Evolutionary conservation across 108 stramenopile genomes (phyloP).

Genomic region (Mediolabrus comicus): DNA sequence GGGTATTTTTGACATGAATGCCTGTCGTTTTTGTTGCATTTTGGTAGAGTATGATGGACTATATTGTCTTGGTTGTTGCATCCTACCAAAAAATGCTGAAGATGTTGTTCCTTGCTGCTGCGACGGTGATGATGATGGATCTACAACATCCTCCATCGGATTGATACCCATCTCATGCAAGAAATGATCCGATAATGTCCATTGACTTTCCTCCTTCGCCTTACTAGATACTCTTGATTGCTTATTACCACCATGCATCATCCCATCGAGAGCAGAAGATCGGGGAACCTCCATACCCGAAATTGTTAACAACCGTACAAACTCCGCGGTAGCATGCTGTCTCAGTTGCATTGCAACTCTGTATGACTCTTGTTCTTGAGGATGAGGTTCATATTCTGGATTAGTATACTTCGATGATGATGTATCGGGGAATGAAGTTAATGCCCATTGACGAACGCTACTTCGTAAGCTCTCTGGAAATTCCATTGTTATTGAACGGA

Average conservation of each 20-base stretch:
- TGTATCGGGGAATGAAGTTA: background rate
- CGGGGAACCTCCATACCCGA: conserved; percentile 63
- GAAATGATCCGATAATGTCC: conserved; percentile 47
- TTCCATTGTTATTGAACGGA: conserved; percentile 20
- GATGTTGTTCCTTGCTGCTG: background rate
- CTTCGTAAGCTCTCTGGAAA: conserved; percentile 25
- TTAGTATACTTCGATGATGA: background rate
- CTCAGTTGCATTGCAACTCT: conserved; percentile 11
- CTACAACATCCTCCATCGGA: conserved; percentile 11
- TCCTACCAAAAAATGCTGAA: conserved; percentile 25
- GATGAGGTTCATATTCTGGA: background rate
- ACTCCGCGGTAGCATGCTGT: conserved; percentile 47
- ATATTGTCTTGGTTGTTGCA: background rate
- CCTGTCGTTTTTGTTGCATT: background rate
- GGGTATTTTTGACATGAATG: conserved; percentile 25
- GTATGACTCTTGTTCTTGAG: conserved; percentile 13
- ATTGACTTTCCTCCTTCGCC: conserved; percentile 6
- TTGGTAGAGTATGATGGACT: background rate
- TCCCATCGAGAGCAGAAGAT: background rate
- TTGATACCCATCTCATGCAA: conserved; percentile 43
- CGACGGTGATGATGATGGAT: background rate
- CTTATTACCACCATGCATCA: background rate
- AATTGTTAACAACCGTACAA: conserved; percentile 55
- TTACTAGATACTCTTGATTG: background rate
- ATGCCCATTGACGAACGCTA: conserved; percentile 12